phyloP scores from a whole-genome alignment of 148 eudicot genomes.

The Gaultheria prostrata region DNA sequence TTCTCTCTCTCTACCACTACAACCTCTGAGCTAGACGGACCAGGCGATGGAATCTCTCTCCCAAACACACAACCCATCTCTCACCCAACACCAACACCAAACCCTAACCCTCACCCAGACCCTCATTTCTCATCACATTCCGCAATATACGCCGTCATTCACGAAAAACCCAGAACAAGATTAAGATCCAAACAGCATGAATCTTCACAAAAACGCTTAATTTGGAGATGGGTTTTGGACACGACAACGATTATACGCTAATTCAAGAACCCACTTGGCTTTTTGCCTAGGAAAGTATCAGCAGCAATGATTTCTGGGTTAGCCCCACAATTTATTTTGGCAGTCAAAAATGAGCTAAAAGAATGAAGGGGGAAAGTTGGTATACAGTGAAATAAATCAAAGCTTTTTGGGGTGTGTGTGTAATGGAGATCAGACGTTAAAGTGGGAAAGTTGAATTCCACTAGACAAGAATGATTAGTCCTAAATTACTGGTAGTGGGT shows the following conservation, averaged over 20 bases:
- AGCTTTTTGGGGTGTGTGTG: conserved; percentile 10
- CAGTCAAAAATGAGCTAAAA: conserved; percentile 27
- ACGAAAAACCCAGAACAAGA: conserved; percentile 21
- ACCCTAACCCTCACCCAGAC: conserved; percentile 27
- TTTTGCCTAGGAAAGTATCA: conserved; percentile 37
- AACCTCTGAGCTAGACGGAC: conserved; percentile 36
- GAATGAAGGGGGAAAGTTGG: conserved; percentile 10
- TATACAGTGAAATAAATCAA: conserved; percentile 20
- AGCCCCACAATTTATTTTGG: conserved; percentile 31
- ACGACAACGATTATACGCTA: conserved; percentile 16
- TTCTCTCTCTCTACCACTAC: conserved; percentile 37
- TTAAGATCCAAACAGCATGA: not conserved
- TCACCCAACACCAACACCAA: conserved; percentile 15
- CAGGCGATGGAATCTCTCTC: conserved; percentile 42
- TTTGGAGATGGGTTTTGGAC: conserved; percentile 12
- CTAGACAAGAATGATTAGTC: not conserved
- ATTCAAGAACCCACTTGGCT: conserved; percentile 24
- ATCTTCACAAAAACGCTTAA: conserved; percentile 18
- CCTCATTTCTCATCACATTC: conserved; percentile 49
- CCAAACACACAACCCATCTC: conserved; percentile 70
- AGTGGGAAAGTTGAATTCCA: conserved; percentile 22
- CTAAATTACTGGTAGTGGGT: not conserved
- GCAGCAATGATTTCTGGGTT: conserved; percentile 37
- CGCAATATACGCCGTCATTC: conserved; percentile 13
- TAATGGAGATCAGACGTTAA: conserved; percentile 5